phyloP scores from a whole-genome alignment of 345 rosid genomes.

The Lepidium africanum region DNA sequence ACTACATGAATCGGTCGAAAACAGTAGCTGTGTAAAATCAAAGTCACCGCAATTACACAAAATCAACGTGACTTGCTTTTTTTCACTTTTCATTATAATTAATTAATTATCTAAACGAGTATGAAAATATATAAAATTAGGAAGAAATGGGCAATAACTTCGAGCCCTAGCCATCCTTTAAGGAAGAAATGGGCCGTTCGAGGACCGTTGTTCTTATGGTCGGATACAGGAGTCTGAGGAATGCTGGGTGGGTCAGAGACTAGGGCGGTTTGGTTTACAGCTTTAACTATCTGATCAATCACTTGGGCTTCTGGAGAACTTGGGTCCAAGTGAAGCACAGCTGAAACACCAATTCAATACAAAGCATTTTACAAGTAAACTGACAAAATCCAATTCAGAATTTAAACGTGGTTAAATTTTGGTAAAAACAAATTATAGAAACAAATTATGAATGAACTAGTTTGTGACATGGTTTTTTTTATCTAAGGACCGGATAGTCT shows the following conservation, averaged over 20 bases:
- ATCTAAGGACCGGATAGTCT: no score
- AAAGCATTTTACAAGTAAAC: no score
- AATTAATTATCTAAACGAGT: not conserved
- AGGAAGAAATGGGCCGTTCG: not conserved
- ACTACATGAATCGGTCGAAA: not conserved
- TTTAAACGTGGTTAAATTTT: no score
- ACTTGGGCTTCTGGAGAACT: conserved; percentile 59
- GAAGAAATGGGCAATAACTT: not conserved
- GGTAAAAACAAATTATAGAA: no score
- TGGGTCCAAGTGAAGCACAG: conserved; percentile 40
- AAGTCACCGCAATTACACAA: not conserved
- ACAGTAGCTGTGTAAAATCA: not conserved
- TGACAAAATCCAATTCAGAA: no score
- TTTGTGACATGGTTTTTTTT: no score
- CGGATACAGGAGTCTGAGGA: conserved; percentile 15
- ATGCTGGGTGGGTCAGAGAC: not conserved
- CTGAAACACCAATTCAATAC: no score
- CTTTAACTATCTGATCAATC: conserved; percentile 37
- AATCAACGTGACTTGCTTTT: not conserved
- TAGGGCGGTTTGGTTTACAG: conserved; percentile 8
- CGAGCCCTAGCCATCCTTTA: conserved; percentile 10
- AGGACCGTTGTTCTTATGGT: not conserved
- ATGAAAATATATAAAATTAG: not conserved
- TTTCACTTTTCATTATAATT: not conserved
- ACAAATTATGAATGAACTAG: no score